phyloP scores from a whole-genome alignment of 1,284 basidiomycete species.

The Binderoboletus segoi region DNA sequence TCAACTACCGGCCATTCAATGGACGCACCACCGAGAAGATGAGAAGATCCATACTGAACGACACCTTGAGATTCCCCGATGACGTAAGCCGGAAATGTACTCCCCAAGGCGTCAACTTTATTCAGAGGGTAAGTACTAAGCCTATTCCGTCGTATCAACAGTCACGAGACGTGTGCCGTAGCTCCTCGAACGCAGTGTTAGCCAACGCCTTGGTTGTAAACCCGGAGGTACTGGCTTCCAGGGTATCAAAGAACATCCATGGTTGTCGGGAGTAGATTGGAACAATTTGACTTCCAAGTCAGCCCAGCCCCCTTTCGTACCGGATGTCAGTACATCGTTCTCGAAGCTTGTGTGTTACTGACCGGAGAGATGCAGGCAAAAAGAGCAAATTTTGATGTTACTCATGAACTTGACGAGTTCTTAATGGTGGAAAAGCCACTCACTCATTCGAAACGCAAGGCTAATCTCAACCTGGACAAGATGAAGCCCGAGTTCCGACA shows the following conservation, averaged over 20 bases:
- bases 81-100: slow-evolving; percentile 50
- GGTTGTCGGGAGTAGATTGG: slow-evolving; percentile 88
- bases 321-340: slow-evolving; percentile 66
- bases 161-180: slow-evolving; percentile 39
- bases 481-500: slow-evolving; percentile 89
- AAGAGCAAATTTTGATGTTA: slow-evolving; percentile 95
- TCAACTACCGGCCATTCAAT: slow-evolving; percentile 87
- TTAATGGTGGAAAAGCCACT: slow-evolving; percentile 96
- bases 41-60: slow-evolving; percentile 78
- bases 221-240: slow-evolving; percentile 67
- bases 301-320: slow-evolving; percentile 83
- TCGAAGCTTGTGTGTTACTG: slow-evolving; percentile 1
- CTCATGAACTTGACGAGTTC: slow-evolving; percentile 96
- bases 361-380: slow-evolving; percentile 62
- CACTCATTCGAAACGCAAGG: slow-evolving; percentile 90
- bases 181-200: slow-evolving; percentile 86
- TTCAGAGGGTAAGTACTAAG: slow-evolving; percentile 50
- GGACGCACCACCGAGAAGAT: slow-evolving; percentile 85
- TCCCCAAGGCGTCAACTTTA: slow-evolving; percentile 42
- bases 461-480: slow-evolving; percentile 79
- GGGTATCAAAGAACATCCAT: slow-evolving; percentile 82
- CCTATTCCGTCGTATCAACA: slow-evolving; percentile 5
- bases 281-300: slow-evolving; percentile 74
- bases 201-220: slow-evolving; percentile 80
- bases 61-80: slow-evolving; percentile 65